Conservation (phyloP, 257 asterid species). For the Primulina eburnea region DNA sequence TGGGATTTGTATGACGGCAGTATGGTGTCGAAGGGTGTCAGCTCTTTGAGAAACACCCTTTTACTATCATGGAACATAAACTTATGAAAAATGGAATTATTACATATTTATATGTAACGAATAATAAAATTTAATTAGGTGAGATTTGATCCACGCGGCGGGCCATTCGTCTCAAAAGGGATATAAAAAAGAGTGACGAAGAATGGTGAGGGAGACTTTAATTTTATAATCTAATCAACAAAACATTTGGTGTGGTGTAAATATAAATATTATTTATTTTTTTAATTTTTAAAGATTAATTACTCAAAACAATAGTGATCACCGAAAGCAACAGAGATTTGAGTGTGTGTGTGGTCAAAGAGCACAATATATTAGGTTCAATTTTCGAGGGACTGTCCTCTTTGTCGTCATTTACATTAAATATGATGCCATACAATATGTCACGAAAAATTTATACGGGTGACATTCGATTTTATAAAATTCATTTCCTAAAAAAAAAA, state of each 20-base stretch:
- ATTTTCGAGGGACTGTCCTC: constrained; percentile 20
- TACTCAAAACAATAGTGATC: too few species aligned
- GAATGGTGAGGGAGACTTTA: too few species aligned
- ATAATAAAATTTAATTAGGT: background rate
- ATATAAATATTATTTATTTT: too few species aligned
- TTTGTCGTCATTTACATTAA: background rate
- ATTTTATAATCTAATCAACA: too few species aligned
- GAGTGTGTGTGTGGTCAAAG: too few species aligned
- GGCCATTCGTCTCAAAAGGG: too few species aligned
- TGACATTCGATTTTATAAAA: too few species aligned
- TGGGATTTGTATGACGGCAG: constrained; percentile 25
- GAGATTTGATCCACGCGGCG: background rate
- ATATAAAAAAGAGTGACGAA: too few species aligned
- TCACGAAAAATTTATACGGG: constrained; percentile 9
- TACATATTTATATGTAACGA: background rate
- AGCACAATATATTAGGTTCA: constrained; percentile 1
- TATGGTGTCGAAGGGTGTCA: constrained; percentile 14
- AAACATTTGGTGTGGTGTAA: too few species aligned
- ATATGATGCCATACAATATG: background rate
- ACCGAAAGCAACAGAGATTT: too few species aligned
- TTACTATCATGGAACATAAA: background rate
- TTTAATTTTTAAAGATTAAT: too few species aligned
- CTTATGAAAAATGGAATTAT: background rate
- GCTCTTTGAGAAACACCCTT: constrained; percentile 6
- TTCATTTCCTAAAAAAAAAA: too few species aligned